A percentile compares a stretch with the other conserved stretches of the same genome.
Conservation (phyloP, 73 alveolate species). For the Effrenium voratum region DNA sequence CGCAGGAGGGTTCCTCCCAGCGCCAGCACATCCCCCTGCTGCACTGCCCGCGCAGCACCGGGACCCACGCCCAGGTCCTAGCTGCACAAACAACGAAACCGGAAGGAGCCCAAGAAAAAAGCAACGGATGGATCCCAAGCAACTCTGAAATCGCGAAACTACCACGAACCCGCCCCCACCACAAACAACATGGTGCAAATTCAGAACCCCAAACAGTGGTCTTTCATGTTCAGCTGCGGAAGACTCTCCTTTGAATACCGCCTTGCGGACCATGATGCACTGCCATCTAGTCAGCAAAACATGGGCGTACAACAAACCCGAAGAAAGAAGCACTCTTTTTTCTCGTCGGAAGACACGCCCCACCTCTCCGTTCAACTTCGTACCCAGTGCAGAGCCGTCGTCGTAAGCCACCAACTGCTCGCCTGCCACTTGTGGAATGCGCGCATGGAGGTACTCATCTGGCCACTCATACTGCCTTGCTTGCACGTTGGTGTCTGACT, state of each 20-base stretch:
- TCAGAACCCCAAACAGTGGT: neutral
- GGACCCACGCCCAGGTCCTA: constrained; percentile 2
- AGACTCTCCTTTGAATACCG: neutral
- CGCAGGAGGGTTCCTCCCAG: constrained; percentile 27
- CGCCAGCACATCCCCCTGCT: constrained; percentile 25
- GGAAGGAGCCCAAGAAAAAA: too few species aligned
- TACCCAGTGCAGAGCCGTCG: constrained; percentile 23
- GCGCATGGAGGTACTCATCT: too few species aligned
- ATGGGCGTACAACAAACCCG: neutral
- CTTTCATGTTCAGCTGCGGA: neutral
- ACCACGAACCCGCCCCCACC: too few species aligned
- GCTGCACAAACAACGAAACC: too few species aligned
- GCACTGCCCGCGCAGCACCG: constrained; percentile 17
- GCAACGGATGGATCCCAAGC: too few species aligned
- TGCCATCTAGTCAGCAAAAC: neutral
- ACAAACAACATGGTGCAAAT: too few species aligned
- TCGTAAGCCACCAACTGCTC: constrained; percentile 51
- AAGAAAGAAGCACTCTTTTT: neutral
- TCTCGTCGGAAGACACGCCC: neutral
- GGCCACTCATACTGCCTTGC: too few species aligned
- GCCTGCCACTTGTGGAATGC: too few species aligned
- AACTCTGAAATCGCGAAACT: too few species aligned
- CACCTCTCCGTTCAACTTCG: constrained; percentile 37
- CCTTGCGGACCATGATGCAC: neutral
- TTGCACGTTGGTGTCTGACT: too few species aligned